These are phyloP conservation scores for Botrytis fabae DNA, from an alignment of 2,329 filamentous ascomycete genomes.

Conservation along the genomic window DNA sequence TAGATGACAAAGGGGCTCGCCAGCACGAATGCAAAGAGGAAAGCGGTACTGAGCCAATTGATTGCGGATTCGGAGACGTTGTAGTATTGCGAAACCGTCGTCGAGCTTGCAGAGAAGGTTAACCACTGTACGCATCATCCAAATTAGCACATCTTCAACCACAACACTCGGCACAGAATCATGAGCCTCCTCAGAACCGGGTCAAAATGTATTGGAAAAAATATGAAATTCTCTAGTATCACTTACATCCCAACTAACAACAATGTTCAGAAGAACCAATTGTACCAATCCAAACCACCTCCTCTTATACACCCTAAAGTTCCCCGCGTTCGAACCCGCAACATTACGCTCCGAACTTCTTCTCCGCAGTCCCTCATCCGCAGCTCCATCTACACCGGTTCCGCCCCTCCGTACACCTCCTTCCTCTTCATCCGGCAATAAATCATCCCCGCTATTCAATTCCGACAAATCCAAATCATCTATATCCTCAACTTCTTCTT, in stretches of 20 bases:
- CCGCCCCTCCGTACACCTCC: slow-evolving; percentile 13
- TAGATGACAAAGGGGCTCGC: slow-evolving; percentile 73
- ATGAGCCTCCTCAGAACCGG: neutral
- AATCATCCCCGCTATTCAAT: slow-evolving; percentile 39
- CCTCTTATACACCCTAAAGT: slow-evolving; percentile 71
- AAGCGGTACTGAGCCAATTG: slow-evolving; percentile 91
- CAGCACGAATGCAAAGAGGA: slow-evolving; percentile 79
- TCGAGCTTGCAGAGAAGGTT: slow-evolving; percentile 82
- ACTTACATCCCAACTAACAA: slow-evolving; percentile 94
- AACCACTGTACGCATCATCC: slow-evolving; percentile 66
- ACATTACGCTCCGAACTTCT: neutral
- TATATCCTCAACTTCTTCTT: slow-evolving; percentile 29
- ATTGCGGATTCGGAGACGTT: slow-evolving; percentile 70
- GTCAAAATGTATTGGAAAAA: neutral
- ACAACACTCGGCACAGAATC: neutral
- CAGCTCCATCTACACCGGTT: slow-evolving; percentile 13
- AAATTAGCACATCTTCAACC: slow-evolving; percentile 20
- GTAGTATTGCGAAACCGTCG: slow-evolving; percentile 74
- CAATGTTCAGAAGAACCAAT: slow-evolving; percentile 83
- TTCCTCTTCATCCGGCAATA: slow-evolving; percentile 32
- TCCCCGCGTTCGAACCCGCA: neutral
- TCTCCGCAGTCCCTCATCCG: slow-evolving; percentile 8
- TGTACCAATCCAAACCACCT: slow-evolving; percentile 86
- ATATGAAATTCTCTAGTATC: neutral
- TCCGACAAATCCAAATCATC: slow-evolving; percentile 31